Conservation (phyloP, 345 rosid genomes). For the Nasturtium officinale region DNA sequence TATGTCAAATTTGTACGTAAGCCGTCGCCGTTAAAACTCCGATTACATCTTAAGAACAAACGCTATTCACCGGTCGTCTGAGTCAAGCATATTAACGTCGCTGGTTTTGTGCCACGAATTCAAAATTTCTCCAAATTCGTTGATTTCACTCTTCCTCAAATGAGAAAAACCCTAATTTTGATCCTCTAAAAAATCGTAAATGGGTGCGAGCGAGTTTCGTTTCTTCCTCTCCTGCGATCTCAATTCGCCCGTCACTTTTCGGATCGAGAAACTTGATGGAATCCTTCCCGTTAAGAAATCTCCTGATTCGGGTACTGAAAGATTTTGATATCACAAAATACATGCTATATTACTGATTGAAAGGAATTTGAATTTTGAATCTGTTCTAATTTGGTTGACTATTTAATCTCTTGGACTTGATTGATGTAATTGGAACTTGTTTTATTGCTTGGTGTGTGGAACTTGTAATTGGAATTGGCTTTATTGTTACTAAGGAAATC, state of each 20-base stretch:
- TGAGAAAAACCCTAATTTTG: slow-evolving; percentile 31
- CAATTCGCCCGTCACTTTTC: slow-evolving; percentile 87
- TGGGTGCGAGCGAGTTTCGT: slow-evolving; percentile 90
- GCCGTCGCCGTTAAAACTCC: too few relatives aligned
- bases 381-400: neutral
- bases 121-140: slow-evolving; percentile 15
- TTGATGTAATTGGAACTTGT: neutral
- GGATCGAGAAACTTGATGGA: slow-evolving; percentile 90
- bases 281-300: slow-evolving; percentile 54
- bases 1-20: too few relatives aligned
- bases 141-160: neutral
- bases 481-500: slow-evolving; percentile 9
- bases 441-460: neutral
- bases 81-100: neutral
- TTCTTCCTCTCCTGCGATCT: slow-evolving; percentile 96
- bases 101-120: neutral
- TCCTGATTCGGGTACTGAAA: slow-evolving; percentile 53
- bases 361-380: slow-evolving; percentile 18
- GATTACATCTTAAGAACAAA: neutral
- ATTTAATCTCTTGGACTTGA: neutral
- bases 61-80: too few relatives aligned
- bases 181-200: slow-evolving; percentile 19
- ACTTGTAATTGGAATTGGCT: neutral
- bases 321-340: neutral
- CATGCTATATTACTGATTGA: neutral